Evolutionary conservation across 1,284 basidiomycete species (phyloP).

Genomic region (Cutaneotrichosporon mucoides): DNA sequence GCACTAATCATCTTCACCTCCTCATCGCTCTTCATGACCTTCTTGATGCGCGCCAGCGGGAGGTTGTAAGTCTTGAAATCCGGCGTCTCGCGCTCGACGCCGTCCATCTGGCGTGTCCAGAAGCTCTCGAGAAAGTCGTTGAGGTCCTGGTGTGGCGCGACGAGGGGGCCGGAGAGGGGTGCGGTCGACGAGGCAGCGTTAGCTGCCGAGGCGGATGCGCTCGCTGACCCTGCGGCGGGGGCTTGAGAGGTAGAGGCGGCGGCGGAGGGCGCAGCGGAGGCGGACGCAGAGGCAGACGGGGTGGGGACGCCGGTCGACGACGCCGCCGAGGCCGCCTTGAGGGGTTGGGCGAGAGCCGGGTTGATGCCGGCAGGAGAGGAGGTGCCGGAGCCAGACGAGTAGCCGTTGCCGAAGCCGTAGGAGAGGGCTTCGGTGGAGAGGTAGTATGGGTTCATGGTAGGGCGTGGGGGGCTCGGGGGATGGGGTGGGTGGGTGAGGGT

Average conservation of each 20-base stretch:
- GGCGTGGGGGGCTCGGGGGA: no score
- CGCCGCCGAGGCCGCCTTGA: not conserved
- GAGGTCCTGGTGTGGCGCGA: conserved; percentile 43
- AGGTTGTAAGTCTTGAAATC: conserved; percentile 45
- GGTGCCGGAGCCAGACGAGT: conserved; percentile 18
- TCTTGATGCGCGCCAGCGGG: conserved; percentile 80
- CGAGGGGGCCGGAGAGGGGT: conserved; percentile 26
- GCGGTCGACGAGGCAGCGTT: not conserved
- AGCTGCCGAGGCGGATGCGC: not conserved
- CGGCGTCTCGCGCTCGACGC: conserved; percentile 42
- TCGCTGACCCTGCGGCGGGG: no score
- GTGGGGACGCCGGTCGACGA: not conserved
- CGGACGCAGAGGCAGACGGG: not conserved
- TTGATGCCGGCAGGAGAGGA: conserved; percentile 69
- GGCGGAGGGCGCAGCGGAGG: not conserved
- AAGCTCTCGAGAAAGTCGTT: conserved; percentile 45
- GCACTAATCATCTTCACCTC: conserved; percentile 98
- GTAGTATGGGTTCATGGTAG: conserved; percentile 22
- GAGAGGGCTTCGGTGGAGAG: conserved; percentile 9
- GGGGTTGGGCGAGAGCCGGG: not conserved
- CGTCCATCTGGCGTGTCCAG: conserved; percentile 49
- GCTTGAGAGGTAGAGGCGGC: not conserved
- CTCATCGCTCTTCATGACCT: conserved; percentile 97
- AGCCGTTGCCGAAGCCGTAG: conserved; percentile 17
- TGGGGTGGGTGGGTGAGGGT: not conserved